Percentiles rank a stretch among this genome's conserved stretches.
phyloP scores from a whole-genome alignment of 495 filamentous ascomycete genomes.

The Xylaria flabelliformis region DNA sequence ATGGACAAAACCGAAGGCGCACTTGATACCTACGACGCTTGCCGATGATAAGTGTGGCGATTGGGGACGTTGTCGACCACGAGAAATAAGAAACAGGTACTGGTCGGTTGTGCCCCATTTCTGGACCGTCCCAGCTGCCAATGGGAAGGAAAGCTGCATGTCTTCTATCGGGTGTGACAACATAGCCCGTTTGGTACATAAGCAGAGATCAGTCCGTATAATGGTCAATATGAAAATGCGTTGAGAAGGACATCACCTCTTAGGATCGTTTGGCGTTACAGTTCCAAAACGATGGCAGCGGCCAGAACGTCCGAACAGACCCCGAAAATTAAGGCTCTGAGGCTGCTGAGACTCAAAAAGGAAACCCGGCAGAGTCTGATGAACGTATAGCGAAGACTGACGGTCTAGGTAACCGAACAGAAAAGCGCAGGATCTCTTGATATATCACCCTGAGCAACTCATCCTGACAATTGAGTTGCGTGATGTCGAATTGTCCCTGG shows the following conservation, averaged over 20 bases:
- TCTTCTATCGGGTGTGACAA: not conserved
- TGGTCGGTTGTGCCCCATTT: not conserved
- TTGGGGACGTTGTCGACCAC: slow-evolving; percentile 4
- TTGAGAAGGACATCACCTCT: not conserved
- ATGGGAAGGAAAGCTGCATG: not conserved
- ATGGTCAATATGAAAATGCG: not conserved
- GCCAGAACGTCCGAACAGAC: not conserved
- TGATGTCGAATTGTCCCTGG: not conserved
- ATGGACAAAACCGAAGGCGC: not conserved
- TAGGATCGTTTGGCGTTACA: not conserved
- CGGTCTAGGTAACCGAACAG: not conserved
- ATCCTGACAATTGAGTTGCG: not conserved
- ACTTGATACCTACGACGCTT: not conserved
- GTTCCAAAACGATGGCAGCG: not conserved
- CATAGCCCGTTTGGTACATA: slow-evolving; percentile 2
- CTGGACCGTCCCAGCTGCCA: not conserved
- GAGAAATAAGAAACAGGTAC: not conserved
- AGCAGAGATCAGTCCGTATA: not conserved
- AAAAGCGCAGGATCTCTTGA: not conserved
- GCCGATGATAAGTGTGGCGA: not conserved
- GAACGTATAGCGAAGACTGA: not conserved
- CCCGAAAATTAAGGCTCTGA: not conserved
- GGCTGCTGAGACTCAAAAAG: not conserved
- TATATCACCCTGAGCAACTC: not conserved
- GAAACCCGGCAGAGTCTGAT: not conserved